Percentiles rank a stretch among this genome's conserved stretches.
phyloP scores from a whole-genome alignment of 495 filamentous ascomycete species.

The Oleoguttula mirabilis region DNA sequence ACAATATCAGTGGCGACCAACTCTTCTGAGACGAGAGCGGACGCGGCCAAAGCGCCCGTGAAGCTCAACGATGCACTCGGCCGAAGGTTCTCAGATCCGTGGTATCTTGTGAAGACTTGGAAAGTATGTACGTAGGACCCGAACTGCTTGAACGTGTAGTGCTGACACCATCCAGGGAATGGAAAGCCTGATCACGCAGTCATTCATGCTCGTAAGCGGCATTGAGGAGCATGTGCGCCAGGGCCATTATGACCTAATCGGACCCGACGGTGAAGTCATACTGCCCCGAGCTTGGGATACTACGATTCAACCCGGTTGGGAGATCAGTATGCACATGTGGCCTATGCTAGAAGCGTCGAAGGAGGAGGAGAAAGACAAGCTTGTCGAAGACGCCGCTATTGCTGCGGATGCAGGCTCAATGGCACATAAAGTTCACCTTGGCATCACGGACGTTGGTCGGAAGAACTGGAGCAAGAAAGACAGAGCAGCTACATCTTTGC shows the following conservation, averaged over 20 bases:
- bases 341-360: neutral
- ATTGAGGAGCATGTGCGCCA: neutral
- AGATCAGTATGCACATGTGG: slow-evolving; percentile 8
- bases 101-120: slow-evolving; percentile 3
- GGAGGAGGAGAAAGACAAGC: too few relatives aligned
- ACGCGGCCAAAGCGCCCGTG: neutral
- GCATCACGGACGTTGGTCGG: too few relatives aligned
- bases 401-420: too few relatives aligned
- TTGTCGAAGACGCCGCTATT: too few relatives aligned
- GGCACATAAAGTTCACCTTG: too few relatives aligned
- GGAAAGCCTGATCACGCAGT: slow-evolving; percentile 4
- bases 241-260: slow-evolving; percentile 2
- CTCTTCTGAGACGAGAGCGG: too few relatives aligned
- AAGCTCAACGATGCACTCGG: slow-evolving; percentile 6
- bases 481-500: too few relatives aligned
- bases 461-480: too few relatives aligned
- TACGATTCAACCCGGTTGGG: slow-evolving; percentile 7
- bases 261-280: slow-evolving; percentile 4
- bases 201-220: slow-evolving; percentile 1
- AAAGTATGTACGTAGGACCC: neutral
- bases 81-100: slow-evolving; percentile 7
- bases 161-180: too few relatives aligned
- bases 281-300: slow-evolving; percentile 8
- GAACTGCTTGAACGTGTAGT: neutral
- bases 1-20: too few relatives aligned